Conservation (phyloP, 176 grass and related monocot species). For the Elaeis guineensis region DNA sequence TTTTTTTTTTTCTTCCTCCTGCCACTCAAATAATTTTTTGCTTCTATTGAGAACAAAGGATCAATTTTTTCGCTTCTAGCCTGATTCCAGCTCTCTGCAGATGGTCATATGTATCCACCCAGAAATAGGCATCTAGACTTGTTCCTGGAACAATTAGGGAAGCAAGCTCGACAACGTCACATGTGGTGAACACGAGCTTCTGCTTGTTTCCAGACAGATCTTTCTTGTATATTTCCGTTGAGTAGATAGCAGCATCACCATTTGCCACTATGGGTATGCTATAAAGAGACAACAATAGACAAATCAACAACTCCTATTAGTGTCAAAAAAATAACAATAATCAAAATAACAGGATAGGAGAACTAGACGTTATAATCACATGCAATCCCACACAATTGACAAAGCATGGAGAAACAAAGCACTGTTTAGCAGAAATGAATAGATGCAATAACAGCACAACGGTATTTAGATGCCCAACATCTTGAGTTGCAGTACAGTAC, state of each 20-base stretch:
- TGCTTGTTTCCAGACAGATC: constrained; percentile 43
- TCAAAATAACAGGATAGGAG: too few relatives aligned
- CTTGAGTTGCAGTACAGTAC: too few relatives aligned
- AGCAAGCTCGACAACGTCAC: constrained; percentile 41
- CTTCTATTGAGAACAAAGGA: constrained; percentile 38
- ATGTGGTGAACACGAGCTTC: constrained; percentile 60
- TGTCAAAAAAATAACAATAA: constrained; percentile 2
- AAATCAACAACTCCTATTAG: neutral
- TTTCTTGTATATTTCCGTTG: constrained; percentile 69
- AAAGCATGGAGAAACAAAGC: neutral
- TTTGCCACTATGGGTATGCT: constrained; percentile 58
- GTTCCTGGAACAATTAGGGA: constrained; percentile 45
- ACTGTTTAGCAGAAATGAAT: too few relatives aligned
- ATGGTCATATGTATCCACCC: constrained; percentile 55
- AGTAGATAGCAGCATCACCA: constrained; percentile 27
- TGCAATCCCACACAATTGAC: neutral
- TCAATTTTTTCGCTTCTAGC: constrained; percentile 54
- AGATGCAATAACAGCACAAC: too few relatives aligned
- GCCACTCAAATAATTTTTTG: too few relatives aligned
- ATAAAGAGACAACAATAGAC: constrained; percentile 4
- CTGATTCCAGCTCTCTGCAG: constrained; percentile 66
- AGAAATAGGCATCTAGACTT: constrained; percentile 53
- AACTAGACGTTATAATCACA: too few relatives aligned
- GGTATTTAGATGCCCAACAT: too few relatives aligned
- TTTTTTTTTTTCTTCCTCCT: too few relatives aligned